phyloP scores from a whole-genome alignment of 192 early-diverging fungal species.

The Coemansia furcata region DNA sequence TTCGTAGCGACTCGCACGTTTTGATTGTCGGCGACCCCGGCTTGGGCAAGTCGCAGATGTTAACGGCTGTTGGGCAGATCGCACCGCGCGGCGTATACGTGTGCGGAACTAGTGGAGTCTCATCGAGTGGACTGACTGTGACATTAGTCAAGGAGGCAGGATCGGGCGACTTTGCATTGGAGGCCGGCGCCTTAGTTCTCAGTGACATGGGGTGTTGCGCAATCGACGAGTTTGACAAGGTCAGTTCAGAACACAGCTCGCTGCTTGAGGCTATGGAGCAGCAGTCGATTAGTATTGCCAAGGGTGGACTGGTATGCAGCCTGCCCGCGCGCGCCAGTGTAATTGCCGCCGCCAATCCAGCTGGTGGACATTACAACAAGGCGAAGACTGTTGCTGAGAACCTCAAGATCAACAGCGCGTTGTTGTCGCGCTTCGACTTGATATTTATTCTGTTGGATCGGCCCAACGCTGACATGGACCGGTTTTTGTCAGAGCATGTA shows the following conservation, averaged over 20 bases:
- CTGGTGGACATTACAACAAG: conserved; percentile 84
- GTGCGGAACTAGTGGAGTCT: conserved; percentile 67
- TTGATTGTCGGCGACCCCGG: conserved; percentile 85
- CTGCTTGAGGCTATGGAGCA: conserved; percentile 87
- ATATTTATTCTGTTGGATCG: conserved; percentile 80
- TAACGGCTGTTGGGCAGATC: conserved; percentile 77
- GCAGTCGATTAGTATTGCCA: conserved; percentile 82
- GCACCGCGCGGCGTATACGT: conserved; percentile 80
- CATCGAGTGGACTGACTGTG: conserved; percentile 69
- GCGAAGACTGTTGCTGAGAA: conserved; percentile 81
- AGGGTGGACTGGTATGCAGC: conserved; percentile 82
- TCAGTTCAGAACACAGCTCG: conserved; percentile 75
- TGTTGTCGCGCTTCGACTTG: conserved; percentile 79
- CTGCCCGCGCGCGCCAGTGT: conserved; percentile 81
- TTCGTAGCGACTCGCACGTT: conserved; percentile 70
- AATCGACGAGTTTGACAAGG: conserved; percentile 93
- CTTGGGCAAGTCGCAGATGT: conserved; percentile 82
- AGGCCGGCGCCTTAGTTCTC: conserved; percentile 82
- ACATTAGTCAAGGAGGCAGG: conserved; percentile 69
- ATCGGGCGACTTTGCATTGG: conserved; percentile 74
- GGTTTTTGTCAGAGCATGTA: conserved; percentile 76
- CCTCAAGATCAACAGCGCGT: conserved; percentile 68
- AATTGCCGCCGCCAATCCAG: conserved; percentile 86
- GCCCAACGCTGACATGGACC: conserved; percentile 78
- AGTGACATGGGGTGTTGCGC: conserved; percentile 87